Conservation (phyloP, 768 basidiomycete genomes). For the Russula brevipes region DNA sequence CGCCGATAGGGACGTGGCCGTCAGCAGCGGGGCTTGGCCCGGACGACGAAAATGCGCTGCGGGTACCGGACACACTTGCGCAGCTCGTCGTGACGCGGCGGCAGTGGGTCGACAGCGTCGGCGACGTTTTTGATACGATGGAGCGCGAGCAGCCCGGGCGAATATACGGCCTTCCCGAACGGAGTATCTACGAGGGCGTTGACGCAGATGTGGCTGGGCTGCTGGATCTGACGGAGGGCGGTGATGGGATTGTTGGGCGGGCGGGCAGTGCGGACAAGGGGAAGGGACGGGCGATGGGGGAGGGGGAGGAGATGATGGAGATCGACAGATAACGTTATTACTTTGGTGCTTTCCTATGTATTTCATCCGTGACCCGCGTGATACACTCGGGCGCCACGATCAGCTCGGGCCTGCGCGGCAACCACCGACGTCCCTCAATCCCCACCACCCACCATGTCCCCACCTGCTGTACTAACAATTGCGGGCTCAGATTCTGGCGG, state of each 20-base stretch:
- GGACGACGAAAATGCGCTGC: constrained; percentile 59
- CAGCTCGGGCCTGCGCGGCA: background rate
- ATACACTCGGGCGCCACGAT: background rate
- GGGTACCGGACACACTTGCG: constrained; percentile 61
- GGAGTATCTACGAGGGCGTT: constrained; percentile 70
- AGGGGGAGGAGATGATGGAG: constrained; percentile 61
- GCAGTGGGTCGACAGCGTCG: constrained; percentile 75
- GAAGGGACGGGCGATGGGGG: constrained; percentile 46
- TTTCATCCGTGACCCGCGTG: background rate
- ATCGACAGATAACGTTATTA: constrained; percentile 42
- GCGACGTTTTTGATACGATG: constrained; percentile 69
- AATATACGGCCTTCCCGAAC: constrained; percentile 72
- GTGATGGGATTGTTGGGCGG: constrained; percentile 28
- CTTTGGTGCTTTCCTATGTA: constrained; percentile 25
- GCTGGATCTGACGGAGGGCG: constrained; percentile 28
- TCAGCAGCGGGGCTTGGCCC: constrained; percentile 65
- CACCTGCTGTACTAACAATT: constrained; percentile 54
- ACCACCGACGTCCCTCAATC: no score
- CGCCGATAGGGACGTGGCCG: constrained; percentile 53
- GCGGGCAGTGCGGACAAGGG: constrained; percentile 45
- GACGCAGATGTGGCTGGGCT: constrained; percentile 55
- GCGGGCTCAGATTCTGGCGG: constrained; percentile 80
- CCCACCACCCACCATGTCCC: background rate
- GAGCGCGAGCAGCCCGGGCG: constrained; percentile 58
- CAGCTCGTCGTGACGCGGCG: constrained; percentile 71